A percentile compares a stretch with the other conserved stretches of the same genome.
phyloP scores from a whole-genome alignment of 495 filamentous ascomycete species.

The Penicillium dipodomyicola region DNA sequence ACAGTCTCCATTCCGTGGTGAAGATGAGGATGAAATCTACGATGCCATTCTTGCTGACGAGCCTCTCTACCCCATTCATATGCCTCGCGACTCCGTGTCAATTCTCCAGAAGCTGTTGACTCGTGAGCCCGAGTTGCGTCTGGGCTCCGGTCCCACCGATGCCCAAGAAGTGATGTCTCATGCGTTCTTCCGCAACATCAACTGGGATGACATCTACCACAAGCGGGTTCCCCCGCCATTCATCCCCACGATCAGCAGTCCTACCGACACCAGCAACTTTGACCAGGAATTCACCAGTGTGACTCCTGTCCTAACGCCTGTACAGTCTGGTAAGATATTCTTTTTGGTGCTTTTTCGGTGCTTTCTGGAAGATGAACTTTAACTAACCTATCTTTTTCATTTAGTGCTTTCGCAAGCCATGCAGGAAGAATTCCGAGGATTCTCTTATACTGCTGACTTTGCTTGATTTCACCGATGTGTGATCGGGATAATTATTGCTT shows the following conservation, averaged over 20 bases:
- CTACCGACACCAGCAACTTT: constrained; percentile 99
- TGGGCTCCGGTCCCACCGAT: constrained; percentile 94
- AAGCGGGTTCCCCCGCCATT: constrained; percentile 90
- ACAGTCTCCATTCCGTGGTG: constrained; percentile 97
- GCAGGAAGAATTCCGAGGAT: constrained; percentile 99
- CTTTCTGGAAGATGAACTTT: constrained; percentile 8
- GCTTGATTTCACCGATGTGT: constrained; percentile 34
- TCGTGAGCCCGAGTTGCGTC: constrained; percentile 86
- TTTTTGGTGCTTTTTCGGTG: background rate
- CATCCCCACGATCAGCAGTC: constrained; percentile 78
- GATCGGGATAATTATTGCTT: constrained; percentile 16
- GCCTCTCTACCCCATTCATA: constrained; percentile 96
- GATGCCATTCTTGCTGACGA: constrained; percentile 98
- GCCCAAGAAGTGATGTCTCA: constrained; percentile 99
- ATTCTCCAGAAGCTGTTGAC: constrained; percentile 97
- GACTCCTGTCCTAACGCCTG: constrained; percentile 93
- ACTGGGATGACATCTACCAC: constrained; percentile 97
- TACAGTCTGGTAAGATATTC: constrained; percentile 83
- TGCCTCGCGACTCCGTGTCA: constrained; percentile 96
- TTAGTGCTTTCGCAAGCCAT: constrained; percentile 94
- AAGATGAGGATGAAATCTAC: constrained; percentile 99
- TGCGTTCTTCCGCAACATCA: constrained; percentile 95
- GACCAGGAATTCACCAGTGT: constrained; percentile 98
- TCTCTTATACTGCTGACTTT: constrained; percentile 89
- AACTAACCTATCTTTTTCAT: constrained; percentile 14